Conservation (phyloP, 257 asterid species). For the Rubia yunnanensis region DNA sequence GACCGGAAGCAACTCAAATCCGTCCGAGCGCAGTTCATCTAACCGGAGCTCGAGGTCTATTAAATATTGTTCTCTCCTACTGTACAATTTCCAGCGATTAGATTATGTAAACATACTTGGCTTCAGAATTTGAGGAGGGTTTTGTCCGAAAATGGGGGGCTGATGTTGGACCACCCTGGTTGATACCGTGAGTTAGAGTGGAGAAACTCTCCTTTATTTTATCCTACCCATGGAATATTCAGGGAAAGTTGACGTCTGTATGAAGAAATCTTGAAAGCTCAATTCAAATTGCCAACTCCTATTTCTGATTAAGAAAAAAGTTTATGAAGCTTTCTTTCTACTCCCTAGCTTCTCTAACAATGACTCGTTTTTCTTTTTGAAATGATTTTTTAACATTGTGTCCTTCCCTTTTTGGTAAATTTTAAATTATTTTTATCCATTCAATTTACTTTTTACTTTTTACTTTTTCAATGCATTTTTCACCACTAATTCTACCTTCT, state of each 20-base stretch:
- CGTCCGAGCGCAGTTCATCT: not conserved
- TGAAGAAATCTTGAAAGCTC: not conserved
- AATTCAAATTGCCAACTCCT: not conserved
- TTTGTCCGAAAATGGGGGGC: slow-evolving; percentile 1
- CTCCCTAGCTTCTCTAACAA: no score
- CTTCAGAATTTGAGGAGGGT: not conserved
- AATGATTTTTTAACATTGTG: no score
- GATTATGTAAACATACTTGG: not conserved
- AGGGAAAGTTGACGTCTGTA: not conserved
- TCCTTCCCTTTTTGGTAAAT: no score
- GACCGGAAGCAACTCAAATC: not conserved
- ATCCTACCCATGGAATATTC: not conserved
- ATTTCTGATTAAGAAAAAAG: no score
- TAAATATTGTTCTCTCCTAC: not conserved
- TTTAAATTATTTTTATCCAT: no score
- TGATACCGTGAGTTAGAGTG: slow-evolving; percentile 23
- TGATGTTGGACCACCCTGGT: slow-evolving; percentile 15
- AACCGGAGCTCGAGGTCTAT: not conserved
- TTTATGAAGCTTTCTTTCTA: no score
- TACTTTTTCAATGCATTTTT: no score
- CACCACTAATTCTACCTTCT: no score
- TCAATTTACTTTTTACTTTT: no score
- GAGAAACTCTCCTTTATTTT: slow-evolving; percentile 14
- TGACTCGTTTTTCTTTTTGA: no score
- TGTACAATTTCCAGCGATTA: not conserved